Percentiles rank a stretch among this genome's conserved stretches.
Evolutionary conservation across 108 stramenopile genomes (phyloP).

Genomic region (Nannochloropsis salina): DNA sequence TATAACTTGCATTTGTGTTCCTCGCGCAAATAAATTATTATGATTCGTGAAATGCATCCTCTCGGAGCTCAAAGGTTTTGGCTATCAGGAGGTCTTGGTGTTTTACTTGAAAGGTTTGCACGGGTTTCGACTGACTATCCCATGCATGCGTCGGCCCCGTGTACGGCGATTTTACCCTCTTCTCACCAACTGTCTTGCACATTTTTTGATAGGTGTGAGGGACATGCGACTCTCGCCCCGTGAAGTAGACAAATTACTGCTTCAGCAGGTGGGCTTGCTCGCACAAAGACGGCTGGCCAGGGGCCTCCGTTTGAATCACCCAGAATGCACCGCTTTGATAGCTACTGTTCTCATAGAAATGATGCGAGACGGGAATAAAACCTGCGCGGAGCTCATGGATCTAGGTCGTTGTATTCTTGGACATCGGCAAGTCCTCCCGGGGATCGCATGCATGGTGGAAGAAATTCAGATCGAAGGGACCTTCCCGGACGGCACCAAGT

Average conservation of each 20-base stretch:
- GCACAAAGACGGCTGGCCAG: conserved; percentile 89
- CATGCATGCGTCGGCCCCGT: too few relatives aligned
- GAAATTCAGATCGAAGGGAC: conserved; percentile 96
- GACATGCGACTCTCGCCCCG: conserved; percentile 33
- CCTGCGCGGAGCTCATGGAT: conserved; percentile 79
- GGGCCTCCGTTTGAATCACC: conserved; percentile 74
- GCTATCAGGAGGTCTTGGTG: too few relatives aligned
- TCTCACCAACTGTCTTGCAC: background rate
- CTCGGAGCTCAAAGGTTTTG: too few relatives aligned
- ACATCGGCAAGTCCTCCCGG: conserved; percentile 70
- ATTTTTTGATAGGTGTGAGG: background rate
- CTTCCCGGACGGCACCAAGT: conserved; percentile 95
- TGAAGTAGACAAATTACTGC: conserved; percentile 35
- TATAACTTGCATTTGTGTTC: too few relatives aligned
- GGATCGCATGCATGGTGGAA: conserved; percentile 67
- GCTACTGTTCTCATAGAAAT: conserved; percentile 84
- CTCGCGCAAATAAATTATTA: too few relatives aligned
- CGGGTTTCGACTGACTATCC: too few relatives aligned
- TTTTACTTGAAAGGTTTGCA: too few relatives aligned
- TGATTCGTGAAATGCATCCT: too few relatives aligned
- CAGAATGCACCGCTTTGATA: conserved; percentile 78
- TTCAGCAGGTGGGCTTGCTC: conserved; percentile 61
- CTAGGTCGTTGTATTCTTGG: conserved; percentile 74
- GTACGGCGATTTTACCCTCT: too few relatives aligned
- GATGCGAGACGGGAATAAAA: conserved; percentile 68